Evolutionary conservation across 2,329 filamentous ascomycete species (phyloP), one percentile per base, ranked within the genome.

Genomic region (Trichoderma afroharzianum): DNA sequence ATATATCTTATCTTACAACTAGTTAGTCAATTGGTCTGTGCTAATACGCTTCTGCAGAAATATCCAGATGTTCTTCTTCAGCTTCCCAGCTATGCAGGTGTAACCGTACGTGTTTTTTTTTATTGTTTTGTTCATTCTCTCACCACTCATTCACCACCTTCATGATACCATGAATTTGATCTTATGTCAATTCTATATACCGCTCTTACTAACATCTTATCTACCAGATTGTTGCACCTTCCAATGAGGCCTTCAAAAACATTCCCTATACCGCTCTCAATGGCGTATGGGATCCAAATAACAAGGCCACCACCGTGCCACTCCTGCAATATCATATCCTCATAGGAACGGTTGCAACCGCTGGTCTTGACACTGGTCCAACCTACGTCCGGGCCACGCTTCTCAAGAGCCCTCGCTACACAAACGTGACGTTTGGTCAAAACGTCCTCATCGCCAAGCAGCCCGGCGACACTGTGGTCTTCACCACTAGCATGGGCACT

Each of bases 301-400:
- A 86, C 75, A 77, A 79, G 63, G 80, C 81, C 50, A 81, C 87
- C 9, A 80, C 83, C 4, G 78, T 83, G n/a, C 79, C 80, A 39
- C 83, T 91, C 36, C 83, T 92, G 6, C 81, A 85, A 64, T 92
- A 92, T 79, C 90, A 92, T 79, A 85, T 91, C 64, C 81, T 91
- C 30, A 82, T 85, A 64, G 85, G 84, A 63, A 84, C 83, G 15
- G 82, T 90, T 14, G 76, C 79, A 5, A 81, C 81, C 6, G 78
- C 76, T 8, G 77, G 77, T 21, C 80, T 87, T 43, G 72, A 78
- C 2, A 72, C 76, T 0, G 83, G 83, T 2, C 79, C 79, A 3
- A 79, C 81, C 1, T 77, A 78, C 24, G 83, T 86, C 69, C 78
- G 82, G 39, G 77, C 82, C 33, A 86, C 85, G 1, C 80, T 86